Percentiles rank a stretch among this genome's conserved stretches.
phyloP scores from a whole-genome alignment of 768 basidiomycete species.

The Lentinula raphanica region DNA sequence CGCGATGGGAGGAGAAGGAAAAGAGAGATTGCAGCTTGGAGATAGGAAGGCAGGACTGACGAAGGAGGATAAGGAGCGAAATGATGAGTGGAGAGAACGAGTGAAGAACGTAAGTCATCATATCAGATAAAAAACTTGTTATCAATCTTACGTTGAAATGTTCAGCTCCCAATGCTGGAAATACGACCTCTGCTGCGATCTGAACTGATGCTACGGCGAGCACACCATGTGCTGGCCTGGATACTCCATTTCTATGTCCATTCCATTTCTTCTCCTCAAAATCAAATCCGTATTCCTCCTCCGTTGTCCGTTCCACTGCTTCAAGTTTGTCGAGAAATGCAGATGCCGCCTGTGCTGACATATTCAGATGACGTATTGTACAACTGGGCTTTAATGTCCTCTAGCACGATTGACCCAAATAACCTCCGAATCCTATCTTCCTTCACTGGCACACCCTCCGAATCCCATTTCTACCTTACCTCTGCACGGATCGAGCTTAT shows the following conservation, averaged over 20 bases:
- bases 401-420: slow-evolving; percentile 35
- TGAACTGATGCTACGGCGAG: slow-evolving; percentile 57
- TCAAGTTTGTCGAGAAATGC: slow-evolving; percentile 60
- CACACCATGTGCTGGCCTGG: slow-evolving; percentile 69
- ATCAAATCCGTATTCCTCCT: slow-evolving; percentile 59
- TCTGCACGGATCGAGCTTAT: slow-evolving; percentile 56
- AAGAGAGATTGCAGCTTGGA: slow-evolving; percentile 50
- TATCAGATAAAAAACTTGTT: slow-evolving; percentile 4
- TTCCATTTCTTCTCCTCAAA: slow-evolving; percentile 43
- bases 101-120: slow-evolving; percentile 41
- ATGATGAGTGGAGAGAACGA: slow-evolving; percentile 49
- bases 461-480: slow-evolving; percentile 56
- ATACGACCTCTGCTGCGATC: slow-evolving; percentile 42
- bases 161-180: slow-evolving; percentile 56
- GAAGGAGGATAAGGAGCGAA: slow-evolving; percentile 28
- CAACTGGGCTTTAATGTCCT: slow-evolving; percentile 53
- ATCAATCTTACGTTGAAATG: neutral
- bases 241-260: slow-evolving; percentile 79
- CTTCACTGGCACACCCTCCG: slow-evolving; percentile 50
- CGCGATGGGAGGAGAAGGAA: slow-evolving; percentile 38
- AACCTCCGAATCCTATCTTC: slow-evolving; percentile 43
- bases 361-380: slow-evolving; percentile 92
- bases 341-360: slow-evolving; percentile 83
- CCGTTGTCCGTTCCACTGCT: slow-evolving; percentile 73
- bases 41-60: slow-evolving; percentile 36